Conservation (phyloP, 2,329 filamentous ascomycete genomes). For the Bipolaris oryzae region DNA sequence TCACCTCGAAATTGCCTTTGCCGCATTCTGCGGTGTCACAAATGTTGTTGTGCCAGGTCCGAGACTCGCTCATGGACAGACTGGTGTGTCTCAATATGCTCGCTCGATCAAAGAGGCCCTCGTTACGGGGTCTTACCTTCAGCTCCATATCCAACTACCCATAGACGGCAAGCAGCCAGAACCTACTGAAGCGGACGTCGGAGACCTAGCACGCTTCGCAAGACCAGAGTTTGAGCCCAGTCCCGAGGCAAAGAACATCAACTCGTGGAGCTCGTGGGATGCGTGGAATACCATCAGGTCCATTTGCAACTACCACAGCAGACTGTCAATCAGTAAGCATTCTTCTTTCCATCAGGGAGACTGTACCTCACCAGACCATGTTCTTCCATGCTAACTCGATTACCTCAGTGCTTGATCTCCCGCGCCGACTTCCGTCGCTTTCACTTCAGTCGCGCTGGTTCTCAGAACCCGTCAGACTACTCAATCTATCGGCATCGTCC, state of each 20-base stretch:
- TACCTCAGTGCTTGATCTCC: conserved; percentile 58
- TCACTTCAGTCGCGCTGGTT: conserved; percentile 66
- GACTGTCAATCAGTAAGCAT: conserved; percentile 81
- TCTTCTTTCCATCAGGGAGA: background rate
- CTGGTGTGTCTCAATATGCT: conserved; percentile 73
- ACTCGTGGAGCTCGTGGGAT: conserved; percentile 86
- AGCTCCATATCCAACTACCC: conserved; percentile 79
- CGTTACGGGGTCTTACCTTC: conserved; percentile 73
- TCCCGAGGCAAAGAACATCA: conserved; percentile 54
- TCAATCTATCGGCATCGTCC: conserved; percentile 59
- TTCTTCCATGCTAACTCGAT: background rate
- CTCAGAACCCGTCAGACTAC: conserved; percentile 65
- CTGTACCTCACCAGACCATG: background rate
- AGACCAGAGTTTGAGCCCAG: conserved; percentile 46
- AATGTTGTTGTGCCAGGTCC: conserved; percentile 85
- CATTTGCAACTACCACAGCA: conserved; percentile 81
- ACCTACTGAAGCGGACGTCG: conserved; percentile 59
- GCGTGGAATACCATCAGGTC: conserved; percentile 88
- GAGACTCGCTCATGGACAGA: conserved; percentile 63
- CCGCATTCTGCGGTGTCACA: conserved; percentile 88
- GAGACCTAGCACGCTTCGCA: conserved; percentile 60
- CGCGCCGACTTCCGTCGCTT: conserved; percentile 63
- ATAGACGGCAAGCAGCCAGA: conserved; percentile 76
- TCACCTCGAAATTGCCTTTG: conserved; percentile 90
- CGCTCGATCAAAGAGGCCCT: conserved; percentile 83